A percentile compares a stretch with the other conserved stretches of the same genome.
Conservation (phyloP, 495 filamentous ascomycete species). For the Podospora australis region DNA sequence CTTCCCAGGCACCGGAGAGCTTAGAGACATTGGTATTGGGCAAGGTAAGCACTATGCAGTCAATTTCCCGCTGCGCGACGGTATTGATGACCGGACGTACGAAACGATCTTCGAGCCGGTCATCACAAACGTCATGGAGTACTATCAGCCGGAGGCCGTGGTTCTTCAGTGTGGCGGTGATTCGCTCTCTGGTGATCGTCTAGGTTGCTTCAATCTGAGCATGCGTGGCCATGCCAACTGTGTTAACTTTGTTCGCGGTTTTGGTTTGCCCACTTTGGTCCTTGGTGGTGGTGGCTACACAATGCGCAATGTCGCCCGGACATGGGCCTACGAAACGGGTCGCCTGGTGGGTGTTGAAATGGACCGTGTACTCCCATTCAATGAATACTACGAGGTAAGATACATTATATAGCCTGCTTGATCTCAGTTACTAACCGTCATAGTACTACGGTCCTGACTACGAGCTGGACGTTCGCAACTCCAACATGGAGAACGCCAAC, state of each 20-base stretch:
- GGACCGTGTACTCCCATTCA: slow-evolving; percentile 79
- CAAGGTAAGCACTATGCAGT: slow-evolving; percentile 89
- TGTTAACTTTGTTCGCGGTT: slow-evolving; percentile 89
- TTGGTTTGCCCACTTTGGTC: slow-evolving; percentile 83
- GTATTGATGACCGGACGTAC: slow-evolving; percentile 88
- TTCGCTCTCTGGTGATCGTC: slow-evolving; percentile 84
- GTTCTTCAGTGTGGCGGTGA: slow-evolving; percentile 97
- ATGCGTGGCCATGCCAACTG: slow-evolving; percentile 98
- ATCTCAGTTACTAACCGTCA: slow-evolving; percentile 24
- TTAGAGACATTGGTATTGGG: slow-evolving; percentile 91
- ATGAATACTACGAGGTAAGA: slow-evolving; percentile 94
- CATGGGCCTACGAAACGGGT: slow-evolving; percentile 96
- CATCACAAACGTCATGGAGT: slow-evolving; percentile 90
- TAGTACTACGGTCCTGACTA: slow-evolving; percentile 97
- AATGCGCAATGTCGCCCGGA: slow-evolving; percentile 96
- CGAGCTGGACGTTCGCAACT: slow-evolving; percentile 86
- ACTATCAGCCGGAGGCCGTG: slow-evolving; percentile 87
- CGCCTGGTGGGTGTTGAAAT: slow-evolving; percentile 77
- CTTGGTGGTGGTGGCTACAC: slow-evolving; percentile 96
- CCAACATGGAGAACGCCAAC: slow-evolving; percentile 99
- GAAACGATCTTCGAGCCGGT: slow-evolving; percentile 94
- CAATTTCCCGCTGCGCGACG: slow-evolving; percentile 94
- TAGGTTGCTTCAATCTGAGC: slow-evolving; percentile 97
- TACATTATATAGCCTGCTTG: background rate
- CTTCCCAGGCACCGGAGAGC: slow-evolving; percentile 94